Conservation (phyloP, 2,329 filamentous ascomycete species). For the Colletotrichum higginsianum region DNA sequence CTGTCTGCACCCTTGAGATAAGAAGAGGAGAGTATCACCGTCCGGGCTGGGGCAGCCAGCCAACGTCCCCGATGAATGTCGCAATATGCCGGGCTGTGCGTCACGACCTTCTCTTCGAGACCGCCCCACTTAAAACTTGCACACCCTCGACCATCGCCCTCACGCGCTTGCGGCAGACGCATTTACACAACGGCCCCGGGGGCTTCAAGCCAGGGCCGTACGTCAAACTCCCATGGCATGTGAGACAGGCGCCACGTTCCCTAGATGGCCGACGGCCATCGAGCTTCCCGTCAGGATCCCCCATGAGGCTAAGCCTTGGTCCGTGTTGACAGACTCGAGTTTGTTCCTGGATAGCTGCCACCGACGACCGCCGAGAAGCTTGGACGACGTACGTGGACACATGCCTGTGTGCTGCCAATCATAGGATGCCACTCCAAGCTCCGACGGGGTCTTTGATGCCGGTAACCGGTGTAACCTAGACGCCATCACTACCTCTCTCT, state of each 20-base stretch:
- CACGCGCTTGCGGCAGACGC: conserved; percentile 16
- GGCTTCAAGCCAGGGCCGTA: conserved; percentile 23
- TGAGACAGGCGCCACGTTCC: conserved; percentile 37
- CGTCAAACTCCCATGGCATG: conserved; percentile 20
- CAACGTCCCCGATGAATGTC: conserved; percentile 10
- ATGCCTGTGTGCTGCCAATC: conserved; percentile 16
- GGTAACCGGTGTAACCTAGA: conserved; percentile 35
- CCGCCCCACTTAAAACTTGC: conserved; percentile 11
- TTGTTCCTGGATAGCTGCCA: conserved; percentile 27
- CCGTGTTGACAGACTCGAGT: background rate
- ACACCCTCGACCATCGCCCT: background rate
- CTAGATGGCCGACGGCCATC: conserved; percentile 12
- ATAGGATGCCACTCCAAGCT: conserved; percentile 13
- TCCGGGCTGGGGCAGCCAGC: background rate
- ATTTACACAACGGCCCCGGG: conserved; percentile 15
- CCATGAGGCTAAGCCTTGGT: conserved; percentile 3
- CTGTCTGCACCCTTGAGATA: conserved; percentile 8
- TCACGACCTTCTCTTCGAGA: conserved; percentile 21
- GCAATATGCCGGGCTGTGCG: conserved; percentile 3
- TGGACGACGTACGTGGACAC: conserved; percentile 16
- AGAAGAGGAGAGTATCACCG: conserved; percentile 12
- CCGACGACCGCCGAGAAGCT: background rate
- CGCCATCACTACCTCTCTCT: conserved; percentile 9
- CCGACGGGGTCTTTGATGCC: conserved; percentile 25
- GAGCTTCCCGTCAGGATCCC: background rate